Evolutionary conservation across 345 rosid genomes (phyloP), one percentile per base, ranked within the genome.

Genomic region (Gossypioides kirkii): DNA sequence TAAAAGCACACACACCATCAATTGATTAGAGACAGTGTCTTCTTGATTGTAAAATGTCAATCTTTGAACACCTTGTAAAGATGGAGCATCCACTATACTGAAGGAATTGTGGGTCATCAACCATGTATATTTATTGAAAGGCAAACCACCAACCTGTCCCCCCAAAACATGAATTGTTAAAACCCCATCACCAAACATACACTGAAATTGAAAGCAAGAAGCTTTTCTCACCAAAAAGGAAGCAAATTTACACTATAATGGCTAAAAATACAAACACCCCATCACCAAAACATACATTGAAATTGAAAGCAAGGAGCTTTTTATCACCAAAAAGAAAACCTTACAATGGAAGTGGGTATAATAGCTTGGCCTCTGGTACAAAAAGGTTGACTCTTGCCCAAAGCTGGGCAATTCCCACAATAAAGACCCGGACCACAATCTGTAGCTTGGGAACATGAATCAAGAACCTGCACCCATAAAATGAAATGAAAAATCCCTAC

Each of bases 121-220:
- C 99, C 99, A 95, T 41, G 98, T 81, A 78, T 95, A 95, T 84
- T 88, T 95, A 86, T 92, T 95, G 76, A 90, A 92, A 69, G 98
- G 96, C 81, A 95, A 83, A 42, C 89, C 97, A 61, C 85, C 87
- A 79, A 88, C 77, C 97, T 92, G 79, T 73, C 45, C 55, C 74
- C 50, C 67, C 43, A 38, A 46, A 23, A 73, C 53, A 49, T 32
- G 38, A 5, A 32, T 32, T 32, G 38, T 32, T 5, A 32, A 5
- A 32, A 32, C 38, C 38, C 38, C 7, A 32, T 32, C 9, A 47
- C 41, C 38, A 49, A 55, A 56, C 58, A 53, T 56, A 61, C 59
- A n/a, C 14, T 49, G 4, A 32, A 32, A 32, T 32, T 32, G 7
- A 32, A 32, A 32, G 38, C 38, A 49, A 0, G 4, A 3, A 49